Base-by-base conservation (phyloP, 2,329 filamentous ascomycete species). In the Colletotrichum viniferum region DNA sequence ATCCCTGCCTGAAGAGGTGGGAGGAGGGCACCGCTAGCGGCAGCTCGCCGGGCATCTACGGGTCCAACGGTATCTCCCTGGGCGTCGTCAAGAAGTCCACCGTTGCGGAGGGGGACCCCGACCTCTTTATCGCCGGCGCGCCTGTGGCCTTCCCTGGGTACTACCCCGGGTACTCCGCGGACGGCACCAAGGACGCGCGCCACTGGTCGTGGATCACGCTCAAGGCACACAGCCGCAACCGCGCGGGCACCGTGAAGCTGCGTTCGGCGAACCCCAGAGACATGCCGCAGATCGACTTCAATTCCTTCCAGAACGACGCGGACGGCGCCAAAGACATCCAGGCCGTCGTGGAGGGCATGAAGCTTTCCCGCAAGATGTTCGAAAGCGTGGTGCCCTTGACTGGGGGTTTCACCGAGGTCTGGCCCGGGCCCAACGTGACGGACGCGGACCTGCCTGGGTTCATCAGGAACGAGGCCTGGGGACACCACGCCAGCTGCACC, bases 141-240 rank as follows among this genome's bases (percentile, higher is more conserved):
- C 83, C 80, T 7, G 77, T 80, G 0, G 58, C 70, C 1, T 82
- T 84, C 26, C 74, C 77, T 0, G 83, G 82, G 12, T 82, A 81
- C 58, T 81, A 79, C 30, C 82, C 81, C 0, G 78, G 78, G 0
- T 83, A 81, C 61, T 77, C 78, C 38, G 79, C 78, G 79, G 74
- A 77, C 71, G 74, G 79, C 81, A 56, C 79, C 26, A 77, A 79
- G 8, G 79, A 81, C 68, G 85, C 24, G 82, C 84, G 84, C 58
- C 85, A 88, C 80, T 79, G 79, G 80, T 74, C 79, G 66, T 83
- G 83, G 80, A 81, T 83, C 10, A 86, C 88, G 24, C 86, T 93
- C 60, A 92, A 93, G 81, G 88, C 89, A 4, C 89, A 91, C 79
- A 86, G 90, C 0, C 88, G 89, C 76, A 92, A 92, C 28, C 85